Evolutionary conservation across 345 rosid species (phyloP).

Genomic region (Brassica juncea): DNA sequence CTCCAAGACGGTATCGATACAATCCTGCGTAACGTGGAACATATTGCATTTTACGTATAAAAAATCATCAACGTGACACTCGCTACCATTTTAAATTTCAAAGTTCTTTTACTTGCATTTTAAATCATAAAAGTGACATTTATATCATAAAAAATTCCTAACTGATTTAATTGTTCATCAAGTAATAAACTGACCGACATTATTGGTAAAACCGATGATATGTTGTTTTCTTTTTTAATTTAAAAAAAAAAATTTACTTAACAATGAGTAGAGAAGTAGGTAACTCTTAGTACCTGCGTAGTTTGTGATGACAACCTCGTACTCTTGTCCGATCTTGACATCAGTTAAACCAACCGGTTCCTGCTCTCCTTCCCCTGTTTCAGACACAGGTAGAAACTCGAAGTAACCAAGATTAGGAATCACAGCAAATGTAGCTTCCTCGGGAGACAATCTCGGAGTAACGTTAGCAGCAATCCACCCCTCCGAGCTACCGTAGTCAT

Average conservation of each 20-base stretch:
- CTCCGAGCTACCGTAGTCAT: conserved; percentile 94
- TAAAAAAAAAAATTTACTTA: not conserved
- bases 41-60: not conserved
- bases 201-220: no score
- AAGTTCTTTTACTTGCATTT: not conserved
- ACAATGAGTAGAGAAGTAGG: not conserved
- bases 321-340: conserved; percentile 78
- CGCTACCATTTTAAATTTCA: not conserved
- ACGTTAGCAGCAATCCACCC: conserved; percentile 97
- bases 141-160: no score
- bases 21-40: conserved; percentile 37
- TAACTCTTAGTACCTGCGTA: conserved; percentile 52
- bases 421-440: conserved; percentile 67
- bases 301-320: conserved; percentile 81
- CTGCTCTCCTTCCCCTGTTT: conserved; percentile 22
- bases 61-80: no score
- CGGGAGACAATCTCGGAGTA: conserved; percentile 69
- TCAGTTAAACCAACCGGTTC: conserved; percentile 68
- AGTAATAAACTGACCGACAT: no score
- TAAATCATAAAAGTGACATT: no score
- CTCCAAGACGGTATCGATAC: conserved; percentile 90
- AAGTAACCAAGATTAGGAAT: conserved; percentile 87
- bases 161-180: no score
- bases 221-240: no score
- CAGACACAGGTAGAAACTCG: conserved; percentile 68